A percentile compares a stretch with the other conserved stretches of the same genome.
These are phyloP conservation scores for Heterobasidion occidentale DNA, from an alignment of 1,284 basidiomycete genomes.

Conservation along the genomic window DNA sequence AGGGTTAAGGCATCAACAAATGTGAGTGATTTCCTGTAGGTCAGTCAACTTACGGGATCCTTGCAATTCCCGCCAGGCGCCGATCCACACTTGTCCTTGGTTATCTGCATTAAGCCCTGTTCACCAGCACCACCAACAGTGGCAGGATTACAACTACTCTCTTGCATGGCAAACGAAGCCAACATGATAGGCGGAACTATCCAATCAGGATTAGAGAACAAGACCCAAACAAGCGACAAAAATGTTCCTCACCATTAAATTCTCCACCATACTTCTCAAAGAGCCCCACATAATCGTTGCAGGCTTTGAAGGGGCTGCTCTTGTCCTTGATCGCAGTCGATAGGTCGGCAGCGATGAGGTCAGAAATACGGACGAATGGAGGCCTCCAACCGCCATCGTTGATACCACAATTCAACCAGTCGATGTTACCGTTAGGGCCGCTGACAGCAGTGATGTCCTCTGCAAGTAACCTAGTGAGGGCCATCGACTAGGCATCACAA, in stretches of 20 bases:
- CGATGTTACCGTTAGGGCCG: constrained; percentile 69
- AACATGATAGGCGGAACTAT: constrained; percentile 65
- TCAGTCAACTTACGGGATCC: constrained; percentile 41
- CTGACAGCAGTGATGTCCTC: constrained; percentile 38
- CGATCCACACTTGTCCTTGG: constrained; percentile 67
- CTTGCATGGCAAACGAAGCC: constrained; percentile 82
- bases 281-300: constrained; percentile 27
- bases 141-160: constrained; percentile 64
- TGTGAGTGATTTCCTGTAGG: background rate
- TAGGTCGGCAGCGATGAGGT: constrained; percentile 49
- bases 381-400: constrained; percentile 54
- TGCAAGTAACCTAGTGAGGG: constrained; percentile 16
- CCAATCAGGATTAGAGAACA: background rate
- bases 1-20: constrained; percentile 2
- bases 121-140: constrained; percentile 74
- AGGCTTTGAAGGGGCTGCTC: constrained; percentile 48
- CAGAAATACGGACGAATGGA: constrained; percentile 43
- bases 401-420: constrained; percentile 79
- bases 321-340: constrained; percentile 29
- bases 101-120: constrained; percentile 83
- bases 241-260: constrained; percentile 32
- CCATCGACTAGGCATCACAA: background rate
- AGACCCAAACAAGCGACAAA: background rate
- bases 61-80: constrained; percentile 59
- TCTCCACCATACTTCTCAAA: constrained; percentile 61